A percentile compares a stretch with the other conserved stretches of the same genome.
Evolutionary conservation across 441 rosid species (phyloP).

Genomic region (Syzygium malaccense): DNA sequence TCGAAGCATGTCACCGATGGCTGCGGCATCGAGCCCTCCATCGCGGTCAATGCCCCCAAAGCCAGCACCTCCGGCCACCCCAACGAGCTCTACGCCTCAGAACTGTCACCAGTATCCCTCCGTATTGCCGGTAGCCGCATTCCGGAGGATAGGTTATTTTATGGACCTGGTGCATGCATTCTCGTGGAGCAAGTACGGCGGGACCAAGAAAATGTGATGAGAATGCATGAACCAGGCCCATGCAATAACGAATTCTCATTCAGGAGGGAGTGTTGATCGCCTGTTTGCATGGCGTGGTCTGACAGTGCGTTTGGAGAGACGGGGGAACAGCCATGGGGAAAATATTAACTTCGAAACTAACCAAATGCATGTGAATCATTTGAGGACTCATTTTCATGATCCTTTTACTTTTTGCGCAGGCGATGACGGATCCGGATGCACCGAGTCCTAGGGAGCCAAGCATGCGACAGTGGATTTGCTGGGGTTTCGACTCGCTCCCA

Average conservation of each 20-base stretch:
- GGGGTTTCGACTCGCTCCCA: slow-evolving; percentile 21
- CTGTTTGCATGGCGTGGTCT: background rate
- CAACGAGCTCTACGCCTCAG: slow-evolving; percentile 50
- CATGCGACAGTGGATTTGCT: slow-evolving; percentile 82
- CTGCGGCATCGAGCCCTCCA: slow-evolving; percentile 64
- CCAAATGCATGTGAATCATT: background rate
- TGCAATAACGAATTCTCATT: background rate
- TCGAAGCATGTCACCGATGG: slow-evolving; percentile 70
- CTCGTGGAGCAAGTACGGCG: background rate
- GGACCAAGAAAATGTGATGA: background rate
- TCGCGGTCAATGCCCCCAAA: slow-evolving; percentile 40
- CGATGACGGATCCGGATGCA: slow-evolving; percentile 87
- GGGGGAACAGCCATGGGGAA: background rate
- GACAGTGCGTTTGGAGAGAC: background rate
- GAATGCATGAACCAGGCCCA: background rate
- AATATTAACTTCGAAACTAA: background rate
- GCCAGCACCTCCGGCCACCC: slow-evolving; percentile 51
- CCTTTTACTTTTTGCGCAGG: slow-evolving; percentile 13
- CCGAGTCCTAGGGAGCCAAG: slow-evolving; percentile 85
- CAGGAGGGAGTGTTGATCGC: background rate
- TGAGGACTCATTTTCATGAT: background rate
- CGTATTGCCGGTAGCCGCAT: background rate
- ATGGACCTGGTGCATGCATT: background rate
- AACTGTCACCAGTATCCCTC: background rate
- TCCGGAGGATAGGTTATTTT: background rate